A percentile compares a stretch with the other conserved stretches of the same genome.
These are phyloP conservation scores for Diaporthe aspalathi DNA, from an alignment of 2,329 filamentous ascomycete species.

Conservation along the genomic window DNA sequence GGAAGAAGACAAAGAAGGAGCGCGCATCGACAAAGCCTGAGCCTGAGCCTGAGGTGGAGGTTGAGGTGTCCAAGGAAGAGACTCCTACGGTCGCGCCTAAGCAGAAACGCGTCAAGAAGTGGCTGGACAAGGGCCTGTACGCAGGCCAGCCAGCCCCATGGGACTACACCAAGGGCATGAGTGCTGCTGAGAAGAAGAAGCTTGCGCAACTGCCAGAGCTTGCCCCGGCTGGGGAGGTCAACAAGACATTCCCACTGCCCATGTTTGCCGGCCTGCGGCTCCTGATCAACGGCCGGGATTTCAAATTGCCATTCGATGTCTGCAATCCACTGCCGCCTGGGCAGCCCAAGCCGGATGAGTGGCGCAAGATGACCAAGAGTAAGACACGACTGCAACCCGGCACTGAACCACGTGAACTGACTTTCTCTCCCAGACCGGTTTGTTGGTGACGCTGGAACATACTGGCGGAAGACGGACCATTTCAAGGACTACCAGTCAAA, in stretches of 20 bases:
- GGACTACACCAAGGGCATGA: slow-evolving; percentile 62
- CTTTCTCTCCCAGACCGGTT: slow-evolving; percentile 77
- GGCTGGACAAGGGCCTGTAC: slow-evolving; percentile 85
- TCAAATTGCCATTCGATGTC: slow-evolving; percentile 89
- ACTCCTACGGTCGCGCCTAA: slow-evolving; percentile 52
- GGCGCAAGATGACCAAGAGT: slow-evolving; percentile 93
- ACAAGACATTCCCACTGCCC: slow-evolving; percentile 75
- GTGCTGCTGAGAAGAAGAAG: slow-evolving; percentile 62
- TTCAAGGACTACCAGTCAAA: slow-evolving; percentile 79
- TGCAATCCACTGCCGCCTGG: slow-evolving; percentile 88
- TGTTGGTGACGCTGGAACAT: slow-evolving; percentile 81
- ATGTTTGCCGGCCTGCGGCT: slow-evolving; percentile 81
- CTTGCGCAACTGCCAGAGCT: slow-evolving; percentile 61
- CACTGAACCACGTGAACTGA: slow-evolving; percentile 37
- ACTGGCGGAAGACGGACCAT: slow-evolving; percentile 84
- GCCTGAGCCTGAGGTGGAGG: slow-evolving; percentile 12
- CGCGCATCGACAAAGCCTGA: slow-evolving; percentile 40
- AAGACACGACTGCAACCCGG: slow-evolving; percentile 49
- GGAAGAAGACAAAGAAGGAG: slow-evolving; percentile 49
- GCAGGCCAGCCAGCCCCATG: slow-evolving; percentile 77
- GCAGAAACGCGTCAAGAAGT: slow-evolving; percentile 74
- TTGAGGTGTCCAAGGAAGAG: slow-evolving; percentile 39
- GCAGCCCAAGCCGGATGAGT: slow-evolving; percentile 92
- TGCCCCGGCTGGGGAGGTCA: slow-evolving; percentile 59
- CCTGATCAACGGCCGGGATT: slow-evolving; percentile 80